Evolutionary conservation across 2,329 filamentous ascomycete genomes (phyloP), one percentile per base, ranked within the genome.

Genomic region (Venturiaceae sp.): DNA sequence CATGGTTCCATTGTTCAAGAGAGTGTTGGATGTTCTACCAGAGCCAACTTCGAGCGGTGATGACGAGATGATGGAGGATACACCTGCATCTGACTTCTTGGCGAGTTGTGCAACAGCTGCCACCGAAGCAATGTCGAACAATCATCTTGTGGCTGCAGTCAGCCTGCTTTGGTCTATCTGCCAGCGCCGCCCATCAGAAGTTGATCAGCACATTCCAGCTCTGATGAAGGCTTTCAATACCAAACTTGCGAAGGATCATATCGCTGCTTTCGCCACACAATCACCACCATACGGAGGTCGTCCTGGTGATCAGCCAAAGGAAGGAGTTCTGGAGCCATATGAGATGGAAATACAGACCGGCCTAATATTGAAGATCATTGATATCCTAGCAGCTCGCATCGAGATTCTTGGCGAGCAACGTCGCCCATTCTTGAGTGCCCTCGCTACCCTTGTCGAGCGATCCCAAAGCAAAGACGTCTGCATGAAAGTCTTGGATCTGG

Each of bases 401-500:
- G 92, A 94, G 66, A 87, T 87, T 37, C 81, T 99, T 13, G 91
- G 90, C 1, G 94, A 99, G 64, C 90, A 92, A 68, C 82, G 94
- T 46, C 81, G 95, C 50, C 92, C 94, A 0, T 99, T 97, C 76
- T 81, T 99, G 1, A 97, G 92, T 68, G 92, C 97, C 3, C 78
- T 99, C 34, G 94, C 94, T 4, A 94, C 92, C 19, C 80, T 99
- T 23, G 92, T 99, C 3, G 94, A 99, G 72, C 94, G 96, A 68
- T 97, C 94, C 0, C 83, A 89, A 71, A 94, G 92, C 67, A 87
- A 87, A 60, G 81, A 84, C 21, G 81, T 99, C 7, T 97, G 94
- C 71, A 87, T 90, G 67, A 96, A 96, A 75, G 92, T 99, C 58
- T 77, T 99, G 30, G 84, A 87, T 55, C 92, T 99, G 83, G 92